These are phyloP conservation scores for Takashimella tepidaria DNA, from an alignment of 1,284 basidiomycete genomes.

Conservation along the genomic window DNA sequence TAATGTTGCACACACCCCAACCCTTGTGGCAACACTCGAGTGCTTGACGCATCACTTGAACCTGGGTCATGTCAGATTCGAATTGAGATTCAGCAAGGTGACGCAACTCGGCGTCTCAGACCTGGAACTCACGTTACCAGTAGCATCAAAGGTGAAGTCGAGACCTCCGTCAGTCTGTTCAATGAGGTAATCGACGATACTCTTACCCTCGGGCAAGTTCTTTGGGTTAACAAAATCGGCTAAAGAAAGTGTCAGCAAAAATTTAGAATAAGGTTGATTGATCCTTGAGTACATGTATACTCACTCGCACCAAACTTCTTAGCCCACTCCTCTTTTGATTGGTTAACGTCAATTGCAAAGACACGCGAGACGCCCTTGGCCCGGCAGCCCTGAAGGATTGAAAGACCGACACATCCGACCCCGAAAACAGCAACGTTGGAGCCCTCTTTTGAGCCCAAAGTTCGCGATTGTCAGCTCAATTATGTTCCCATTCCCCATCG, in stretches of 20 bases:
- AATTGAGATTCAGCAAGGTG: slow-evolving; percentile 4
- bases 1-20: slow-evolving; percentile 95
- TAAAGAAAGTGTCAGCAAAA: slow-evolving; percentile 2
- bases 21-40: slow-evolving; percentile 98
- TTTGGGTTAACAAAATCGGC: slow-evolving; percentile 86
- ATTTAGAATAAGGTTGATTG: not conserved
- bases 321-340: slow-evolving; percentile 79
- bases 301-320: slow-evolving; percentile 84
- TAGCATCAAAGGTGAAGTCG: slow-evolving; percentile 96
- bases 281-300: slow-evolving; percentile 5
- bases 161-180: slow-evolving; percentile 95
- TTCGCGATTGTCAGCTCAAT: too few species aligned
- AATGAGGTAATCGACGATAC: slow-evolving; percentile 82
- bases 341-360: slow-evolving; percentile 90
- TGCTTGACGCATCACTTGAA: slow-evolving; percentile 90
- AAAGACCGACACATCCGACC: slow-evolving; percentile 92
- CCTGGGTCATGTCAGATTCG: slow-evolving; percentile 46
- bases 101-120: not conserved
- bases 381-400: slow-evolving; percentile 77
- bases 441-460: slow-evolving; percentile 57
- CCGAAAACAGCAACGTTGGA: slow-evolving; percentile 93
- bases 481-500: slow-evolving; percentile 8
- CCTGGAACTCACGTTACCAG: slow-evolving; percentile 70
- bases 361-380: slow-evolving; percentile 76
- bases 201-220: slow-evolving; percentile 67